Evolutionary conservation across 2,329 filamentous ascomycete genomes (phyloP).

Genomic region (Elsinoe ampelina): DNA sequence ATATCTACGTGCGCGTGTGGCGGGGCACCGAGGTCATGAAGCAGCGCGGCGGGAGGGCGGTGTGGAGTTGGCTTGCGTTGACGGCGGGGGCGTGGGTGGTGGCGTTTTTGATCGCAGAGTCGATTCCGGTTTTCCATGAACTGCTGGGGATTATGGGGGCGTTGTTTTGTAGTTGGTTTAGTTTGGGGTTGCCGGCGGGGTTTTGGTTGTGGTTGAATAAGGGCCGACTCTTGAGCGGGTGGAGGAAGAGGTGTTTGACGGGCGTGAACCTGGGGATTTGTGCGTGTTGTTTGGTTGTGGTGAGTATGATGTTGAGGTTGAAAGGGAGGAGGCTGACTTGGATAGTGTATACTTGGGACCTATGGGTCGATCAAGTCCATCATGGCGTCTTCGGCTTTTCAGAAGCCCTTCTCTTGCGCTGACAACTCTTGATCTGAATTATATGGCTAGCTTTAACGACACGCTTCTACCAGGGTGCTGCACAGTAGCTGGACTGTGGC

Average conservation of each 20-base stretch:
- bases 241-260: slow-evolving; percentile 34
- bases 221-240: slow-evolving; percentile 33
- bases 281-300: slow-evolving; percentile 14
- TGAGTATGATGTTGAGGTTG: neutral
- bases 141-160: slow-evolving; percentile 54
- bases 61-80: slow-evolving; percentile 51
- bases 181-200: slow-evolving; percentile 15
- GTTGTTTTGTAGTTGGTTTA: slow-evolving; percentile 61
- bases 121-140: slow-evolving; percentile 59
- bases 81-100: slow-evolving; percentile 48
- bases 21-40: slow-evolving; percentile 39
- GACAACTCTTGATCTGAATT: slow-evolving; percentile 5
- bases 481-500: too few relatives aligned
- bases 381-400: neutral
- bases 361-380: slow-evolving; percentile 11
- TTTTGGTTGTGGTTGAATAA: slow-evolving; percentile 25
- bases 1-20: slow-evolving; percentile 56
- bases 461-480: too few relatives aligned
- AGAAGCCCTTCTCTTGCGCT: slow-evolving; percentile 14
- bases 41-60: slow-evolving; percentile 31
- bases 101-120: slow-evolving; percentile 59
- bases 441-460: neutral
- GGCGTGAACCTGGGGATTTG: slow-evolving; percentile 35
- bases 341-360: slow-evolving; percentile 9
- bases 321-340: neutral